Percentiles rank a stretch among this genome's conserved stretches.
phyloP scores from a whole-genome alignment of 768 basidiomycete genomes.

The Russula olivacea region DNA sequence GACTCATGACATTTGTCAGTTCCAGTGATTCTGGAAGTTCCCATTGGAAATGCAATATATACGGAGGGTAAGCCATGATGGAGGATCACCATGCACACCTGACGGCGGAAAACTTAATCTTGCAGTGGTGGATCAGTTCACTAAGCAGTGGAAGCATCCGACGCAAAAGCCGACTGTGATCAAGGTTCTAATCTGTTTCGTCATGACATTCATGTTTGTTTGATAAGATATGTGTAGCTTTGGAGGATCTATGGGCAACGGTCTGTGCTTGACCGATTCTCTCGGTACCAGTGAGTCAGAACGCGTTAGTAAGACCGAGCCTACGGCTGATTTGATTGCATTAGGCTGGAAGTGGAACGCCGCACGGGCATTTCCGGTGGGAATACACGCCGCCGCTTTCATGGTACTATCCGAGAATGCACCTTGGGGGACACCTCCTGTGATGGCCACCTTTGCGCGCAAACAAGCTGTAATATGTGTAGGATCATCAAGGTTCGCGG shows the following conservation, averaged over 20 bases:
- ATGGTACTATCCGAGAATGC: constrained; percentile 29
- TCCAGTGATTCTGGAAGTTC: constrained; percentile 21
- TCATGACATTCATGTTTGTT: background rate
- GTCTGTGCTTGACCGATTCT: constrained; percentile 22
- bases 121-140: constrained; percentile 26
- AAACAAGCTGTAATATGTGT: constrained; percentile 25
- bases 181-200: constrained; percentile 13
- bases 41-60: constrained; percentile 10
- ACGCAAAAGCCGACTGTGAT: constrained; percentile 20
- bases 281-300: constrained; percentile 25
- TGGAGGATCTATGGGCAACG: constrained; percentile 26
- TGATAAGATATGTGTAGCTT: constrained; percentile 18
- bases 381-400: constrained; percentile 29
- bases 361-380: constrained; percentile 3
- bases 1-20: background rate
- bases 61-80: constrained; percentile 11
- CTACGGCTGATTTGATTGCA: background rate
- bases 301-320: background rate
- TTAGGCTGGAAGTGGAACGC: constrained; percentile 24
- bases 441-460: constrained; percentile 20
- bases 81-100: background rate
- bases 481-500: constrained; percentile 25
- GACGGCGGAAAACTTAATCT: background rate
- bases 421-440: constrained; percentile 25
- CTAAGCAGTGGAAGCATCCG: constrained; percentile 25